Conservation (phyloP, 2,329 filamentous ascomycete genomes). For the Cytospora chrysosperma region DNA sequence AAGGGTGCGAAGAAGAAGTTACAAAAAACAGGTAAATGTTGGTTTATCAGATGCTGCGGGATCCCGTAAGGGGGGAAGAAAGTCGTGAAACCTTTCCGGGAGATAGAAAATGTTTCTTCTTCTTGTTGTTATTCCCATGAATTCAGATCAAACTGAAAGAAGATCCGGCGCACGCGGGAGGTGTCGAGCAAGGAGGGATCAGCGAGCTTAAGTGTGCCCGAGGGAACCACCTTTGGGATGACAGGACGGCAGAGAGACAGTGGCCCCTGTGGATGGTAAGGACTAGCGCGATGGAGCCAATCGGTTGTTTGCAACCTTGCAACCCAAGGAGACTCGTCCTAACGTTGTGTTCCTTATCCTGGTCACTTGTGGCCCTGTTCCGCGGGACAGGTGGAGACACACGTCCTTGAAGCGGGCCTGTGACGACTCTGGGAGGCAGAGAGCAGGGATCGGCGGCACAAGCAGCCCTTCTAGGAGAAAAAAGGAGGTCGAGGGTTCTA, state of each 20-base stretch:
- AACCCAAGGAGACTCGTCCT: slow-evolving; percentile 38
- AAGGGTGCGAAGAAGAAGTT: slow-evolving; percentile 6
- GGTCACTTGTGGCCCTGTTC: slow-evolving; percentile 36
- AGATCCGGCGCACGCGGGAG: slow-evolving; percentile 37
- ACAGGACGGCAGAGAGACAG: slow-evolving; percentile 23
- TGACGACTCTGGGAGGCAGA: slow-evolving; percentile 50
- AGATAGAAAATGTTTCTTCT: slow-evolving; percentile 32
- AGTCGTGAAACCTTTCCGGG: slow-evolving; percentile 39
- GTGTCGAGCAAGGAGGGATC: slow-evolving; percentile 29
- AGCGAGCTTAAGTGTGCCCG: slow-evolving; percentile 25
- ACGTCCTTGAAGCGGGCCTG: slow-evolving; percentile 37
- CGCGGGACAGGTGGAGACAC: slow-evolving; percentile 43
- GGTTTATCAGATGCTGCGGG: slow-evolving; percentile 55
- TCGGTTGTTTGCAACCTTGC: slow-evolving; percentile 34
- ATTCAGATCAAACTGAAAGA: slow-evolving; percentile 26
- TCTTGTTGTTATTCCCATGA: slow-evolving; percentile 28
- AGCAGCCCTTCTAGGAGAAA: slow-evolving; percentile 47
- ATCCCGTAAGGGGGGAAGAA: slow-evolving; percentile 44
- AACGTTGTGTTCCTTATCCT: slow-evolving; percentile 39
- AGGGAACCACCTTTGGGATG: slow-evolving; percentile 17
- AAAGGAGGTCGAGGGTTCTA: slow-evolving; percentile 40
- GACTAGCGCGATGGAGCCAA: slow-evolving; percentile 39
- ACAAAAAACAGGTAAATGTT: slow-evolving; percentile 30
- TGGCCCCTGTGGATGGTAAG: slow-evolving; percentile 29
- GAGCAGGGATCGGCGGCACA: slow-evolving; percentile 48